These are phyloP conservation scores for Aspergillus jensenii DNA, from an alignment of 2,329 filamentous ascomycete species.

Conservation along the genomic window DNA sequence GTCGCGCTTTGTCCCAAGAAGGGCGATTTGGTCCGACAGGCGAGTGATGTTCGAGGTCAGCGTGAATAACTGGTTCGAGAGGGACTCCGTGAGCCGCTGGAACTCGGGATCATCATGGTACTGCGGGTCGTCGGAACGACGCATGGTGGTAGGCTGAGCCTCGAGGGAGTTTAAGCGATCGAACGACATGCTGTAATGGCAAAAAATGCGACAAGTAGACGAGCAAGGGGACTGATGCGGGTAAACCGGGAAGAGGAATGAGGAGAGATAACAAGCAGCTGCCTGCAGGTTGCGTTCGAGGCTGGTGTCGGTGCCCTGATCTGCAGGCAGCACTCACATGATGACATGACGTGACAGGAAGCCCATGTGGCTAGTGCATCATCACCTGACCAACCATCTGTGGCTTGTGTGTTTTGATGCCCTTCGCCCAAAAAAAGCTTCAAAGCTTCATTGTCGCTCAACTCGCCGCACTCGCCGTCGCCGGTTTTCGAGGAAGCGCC, in stretches of 20 bases:
- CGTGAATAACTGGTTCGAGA: constrained; percentile 86
- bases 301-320: constrained; percentile 22
- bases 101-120: constrained; percentile 95
- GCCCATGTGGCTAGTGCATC: background rate
- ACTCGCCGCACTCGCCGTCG: constrained; percentile 17
- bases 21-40: constrained; percentile 77
- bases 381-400: constrained; percentile 27
- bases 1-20: constrained; percentile 86
- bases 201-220: constrained; percentile 4
- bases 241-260: constrained; percentile 12
- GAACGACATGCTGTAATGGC: constrained; percentile 71
- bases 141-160: constrained; percentile 68
- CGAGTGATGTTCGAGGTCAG: constrained; percentile 85
- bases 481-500: constrained; percentile 5
- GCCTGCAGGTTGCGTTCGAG: constrained; percentile 15
- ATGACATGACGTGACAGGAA: constrained; percentile 27
- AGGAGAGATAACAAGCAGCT: constrained; percentile 11
- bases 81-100: constrained; percentile 73
- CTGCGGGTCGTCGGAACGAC: constrained; percentile 67
- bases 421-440: constrained; percentile 27
- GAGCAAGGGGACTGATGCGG: constrained; percentile 2
- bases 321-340: constrained; percentile 22
- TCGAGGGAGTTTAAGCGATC: constrained; percentile 83
- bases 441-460: constrained; percentile 8
- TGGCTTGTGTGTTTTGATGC: constrained; percentile 37